Conservation (phyloP, 768 basidiomycete species). For the Agaricus bisporus region DNA sequence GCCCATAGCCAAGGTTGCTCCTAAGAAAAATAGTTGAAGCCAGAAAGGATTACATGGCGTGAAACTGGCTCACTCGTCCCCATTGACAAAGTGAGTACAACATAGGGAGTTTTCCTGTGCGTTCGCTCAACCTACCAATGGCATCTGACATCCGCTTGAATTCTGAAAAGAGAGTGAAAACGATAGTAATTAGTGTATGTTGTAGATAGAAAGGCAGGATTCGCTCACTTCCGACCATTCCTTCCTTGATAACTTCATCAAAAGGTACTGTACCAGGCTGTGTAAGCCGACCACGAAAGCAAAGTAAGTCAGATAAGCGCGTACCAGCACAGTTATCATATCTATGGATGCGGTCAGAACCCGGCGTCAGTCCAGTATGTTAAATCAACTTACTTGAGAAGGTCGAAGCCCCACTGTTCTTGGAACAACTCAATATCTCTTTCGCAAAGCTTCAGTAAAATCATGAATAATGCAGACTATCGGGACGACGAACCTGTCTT, state of each 20-base stretch:
- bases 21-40: constrained; percentile 18
- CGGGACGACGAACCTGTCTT: constrained; percentile 35
- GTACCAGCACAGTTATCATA: constrained; percentile 58
- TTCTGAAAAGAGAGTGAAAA: constrained; percentile 26
- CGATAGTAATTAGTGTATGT: neutral
- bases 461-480: neutral
- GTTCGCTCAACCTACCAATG: constrained; percentile 40
- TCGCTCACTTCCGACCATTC: constrained; percentile 47
- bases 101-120: constrained; percentile 46
- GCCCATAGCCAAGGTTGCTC: constrained; percentile 65
- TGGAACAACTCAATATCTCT: constrained; percentile 55
- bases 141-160: constrained; percentile 58
- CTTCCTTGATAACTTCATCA: constrained; percentile 48
- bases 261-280: constrained; percentile 36
- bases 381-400: neutral
- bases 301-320: constrained; percentile 5
- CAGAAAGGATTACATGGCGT: neutral
- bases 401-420: constrained; percentile 55
- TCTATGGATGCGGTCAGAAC: constrained; percentile 19
- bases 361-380: neutral
- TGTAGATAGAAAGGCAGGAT: neutral
- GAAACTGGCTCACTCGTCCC: constrained; percentile 43
- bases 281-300: neutral
- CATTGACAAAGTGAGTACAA: constrained; percentile 62
- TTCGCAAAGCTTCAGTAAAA: neutral